These are phyloP conservation scores for Metschnikowia cubensis DNA, from an alignment of 805 yeast genomes.

Conservation along the genomic window DNA sequence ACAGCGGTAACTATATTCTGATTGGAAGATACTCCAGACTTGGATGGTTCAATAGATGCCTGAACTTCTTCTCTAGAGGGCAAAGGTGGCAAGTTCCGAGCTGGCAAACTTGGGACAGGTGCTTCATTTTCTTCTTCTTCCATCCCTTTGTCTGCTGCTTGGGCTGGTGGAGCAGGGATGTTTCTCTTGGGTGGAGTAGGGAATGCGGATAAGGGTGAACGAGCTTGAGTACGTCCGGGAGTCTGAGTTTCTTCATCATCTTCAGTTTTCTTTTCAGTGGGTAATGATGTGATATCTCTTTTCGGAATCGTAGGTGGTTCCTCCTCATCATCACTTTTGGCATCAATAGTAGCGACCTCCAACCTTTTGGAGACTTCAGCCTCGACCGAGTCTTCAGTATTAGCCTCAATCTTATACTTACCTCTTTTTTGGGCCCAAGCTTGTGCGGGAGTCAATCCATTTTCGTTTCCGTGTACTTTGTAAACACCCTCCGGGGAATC, in stretches of 20 bases:
- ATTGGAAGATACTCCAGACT: conserved; percentile 5
- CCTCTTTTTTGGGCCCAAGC: conserved; percentile 92
- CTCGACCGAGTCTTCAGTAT: conserved; percentile 17
- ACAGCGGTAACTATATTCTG: conserved; percentile 45
- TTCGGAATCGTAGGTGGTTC: background rate
- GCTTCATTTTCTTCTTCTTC: conserved; percentile 1
- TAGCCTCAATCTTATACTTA: conserved; percentile 45
- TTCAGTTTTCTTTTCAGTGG: conserved; percentile 1
- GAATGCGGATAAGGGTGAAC: conserved; percentile 6
- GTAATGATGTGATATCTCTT: background rate
- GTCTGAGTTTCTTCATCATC: conserved; percentile 14
- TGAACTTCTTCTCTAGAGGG: conserved; percentile 11
- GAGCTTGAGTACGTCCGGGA: background rate
- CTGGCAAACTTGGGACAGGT: conserved; percentile 15
- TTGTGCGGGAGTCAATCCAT: conserved; percentile 92
- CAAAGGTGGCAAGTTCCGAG: conserved; percentile 15
- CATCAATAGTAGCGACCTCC: background rate
- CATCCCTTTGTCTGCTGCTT: conserved; percentile 8
- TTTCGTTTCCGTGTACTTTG: conserved; percentile 45
- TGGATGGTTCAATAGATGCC: background rate
- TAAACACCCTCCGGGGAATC: conserved; percentile 20
- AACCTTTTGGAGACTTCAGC: conserved; percentile 2
- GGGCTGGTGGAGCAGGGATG: conserved; percentile 20
- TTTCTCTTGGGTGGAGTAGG: conserved; percentile 19
- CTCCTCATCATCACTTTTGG: conserved; percentile 10